phyloP scores from a whole-genome alignment of 1,284 basidiomycete genomes.

The Cryptococcus neoformans region DNA sequence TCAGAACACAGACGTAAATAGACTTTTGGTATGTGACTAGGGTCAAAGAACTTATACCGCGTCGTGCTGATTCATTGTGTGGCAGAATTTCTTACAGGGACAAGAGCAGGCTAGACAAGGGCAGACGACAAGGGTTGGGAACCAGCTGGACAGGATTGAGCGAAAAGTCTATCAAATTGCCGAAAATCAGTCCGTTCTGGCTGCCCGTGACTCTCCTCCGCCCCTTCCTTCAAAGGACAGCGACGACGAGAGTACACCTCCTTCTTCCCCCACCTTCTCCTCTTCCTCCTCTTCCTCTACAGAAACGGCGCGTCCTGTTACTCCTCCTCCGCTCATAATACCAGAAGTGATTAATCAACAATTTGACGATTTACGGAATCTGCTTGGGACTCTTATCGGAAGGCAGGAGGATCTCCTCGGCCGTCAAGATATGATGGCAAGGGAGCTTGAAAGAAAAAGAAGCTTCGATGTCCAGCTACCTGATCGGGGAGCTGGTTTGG shows the following conservation, averaged over 20 bases:
- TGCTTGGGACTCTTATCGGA: conserved; percentile 39
- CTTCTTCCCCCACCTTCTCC: conserved; percentile 21
- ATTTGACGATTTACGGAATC: conserved; percentile 37
- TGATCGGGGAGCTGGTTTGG: conserved; percentile 15
- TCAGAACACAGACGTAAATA: conserved; percentile 15
- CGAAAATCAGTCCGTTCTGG: conserved; percentile 16
- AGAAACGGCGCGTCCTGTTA: conserved; percentile 38
- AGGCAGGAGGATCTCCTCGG: conserved; percentile 36
- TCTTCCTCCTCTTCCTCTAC: conserved; percentile 24
- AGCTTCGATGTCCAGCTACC: conserved; percentile 23
- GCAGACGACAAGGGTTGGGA: conserved; percentile 29
- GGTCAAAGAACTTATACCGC: neutral
- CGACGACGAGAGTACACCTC: conserved; percentile 12
- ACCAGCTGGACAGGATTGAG: conserved; percentile 47
- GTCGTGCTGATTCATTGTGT: neutral
- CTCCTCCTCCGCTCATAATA: conserved; percentile 32
- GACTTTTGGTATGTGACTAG: conserved; percentile 23
- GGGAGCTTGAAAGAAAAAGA: conserved; percentile 22
- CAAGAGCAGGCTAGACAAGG: conserved; percentile 40
- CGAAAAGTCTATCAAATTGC: conserved; percentile 32
- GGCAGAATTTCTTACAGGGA: conserved; percentile 40
- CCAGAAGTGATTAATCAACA: conserved; percentile 27
- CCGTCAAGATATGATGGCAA: conserved; percentile 31
- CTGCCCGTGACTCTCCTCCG: conserved; percentile 28
- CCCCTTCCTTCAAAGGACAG: conserved; percentile 37